Conservation (phyloP, 73 alveolate genomes). For the Stentor roeselii region DNA sequence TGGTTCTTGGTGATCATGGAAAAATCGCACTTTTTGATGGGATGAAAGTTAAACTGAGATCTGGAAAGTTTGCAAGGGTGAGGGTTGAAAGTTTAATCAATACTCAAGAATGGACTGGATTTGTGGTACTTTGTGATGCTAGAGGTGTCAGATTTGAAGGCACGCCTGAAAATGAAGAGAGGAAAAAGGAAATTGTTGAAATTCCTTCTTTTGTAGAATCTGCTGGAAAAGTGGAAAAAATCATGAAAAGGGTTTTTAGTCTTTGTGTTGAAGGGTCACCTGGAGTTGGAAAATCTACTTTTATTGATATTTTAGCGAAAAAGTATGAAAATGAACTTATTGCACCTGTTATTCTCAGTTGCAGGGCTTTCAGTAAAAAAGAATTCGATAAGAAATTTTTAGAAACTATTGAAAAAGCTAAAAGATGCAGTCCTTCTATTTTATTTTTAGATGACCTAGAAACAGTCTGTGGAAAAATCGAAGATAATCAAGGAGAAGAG, state of each 20-base stretch:
- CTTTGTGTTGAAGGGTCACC: constrained; percentile 5
- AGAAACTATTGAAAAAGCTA: neutral
- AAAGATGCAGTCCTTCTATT: neutral
- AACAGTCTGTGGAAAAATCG: neutral
- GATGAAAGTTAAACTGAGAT: neutral
- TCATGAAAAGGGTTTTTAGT: neutral
- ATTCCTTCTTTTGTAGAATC: neutral
- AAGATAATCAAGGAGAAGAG: neutral
- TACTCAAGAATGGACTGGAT: neutral
- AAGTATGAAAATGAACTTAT: neutral
- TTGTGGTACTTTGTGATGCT: neutral
- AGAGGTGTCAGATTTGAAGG: neutral
- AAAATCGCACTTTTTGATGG: neutral
- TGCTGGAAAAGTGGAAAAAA: neutral
- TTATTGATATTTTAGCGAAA: neutral
- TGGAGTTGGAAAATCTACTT: constrained; percentile 17
- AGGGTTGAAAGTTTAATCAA: neutral
- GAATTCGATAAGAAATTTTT: neutral
- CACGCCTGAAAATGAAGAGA: no score
- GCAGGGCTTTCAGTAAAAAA: neutral
- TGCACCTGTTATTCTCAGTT: neutral
- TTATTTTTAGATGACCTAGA: constrained; percentile 5
- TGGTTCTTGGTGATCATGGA: neutral
- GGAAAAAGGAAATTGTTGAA: neutral
- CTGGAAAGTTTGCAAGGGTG: neutral